Evolutionary conservation across 495 filamentous ascomycete genomes (phyloP).

Genomic region (Haplographium delicatum): DNA sequence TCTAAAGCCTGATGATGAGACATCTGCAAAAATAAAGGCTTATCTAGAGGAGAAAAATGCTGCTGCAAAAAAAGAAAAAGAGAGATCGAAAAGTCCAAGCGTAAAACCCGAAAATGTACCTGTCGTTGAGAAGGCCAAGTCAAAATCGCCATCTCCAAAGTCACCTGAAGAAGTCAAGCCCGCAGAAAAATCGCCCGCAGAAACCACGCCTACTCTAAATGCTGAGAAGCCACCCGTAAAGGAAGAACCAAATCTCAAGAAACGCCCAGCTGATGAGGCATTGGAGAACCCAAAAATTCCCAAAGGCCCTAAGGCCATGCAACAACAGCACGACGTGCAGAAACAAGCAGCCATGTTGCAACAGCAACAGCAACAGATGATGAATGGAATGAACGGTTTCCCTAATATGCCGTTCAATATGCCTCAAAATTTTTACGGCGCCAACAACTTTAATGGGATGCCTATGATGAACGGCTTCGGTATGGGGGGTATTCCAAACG

Average conservation of each 20-base stretch:
- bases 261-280: conserved; percentile 75
- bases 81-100: conserved; percentile 51
- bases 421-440: conserved; percentile 13
- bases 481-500: conserved; percentile 3
- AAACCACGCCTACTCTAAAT: conserved; percentile 17
- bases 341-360: conserved; percentile 25
- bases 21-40: conserved; percentile 66
- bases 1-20: conserved; percentile 74
- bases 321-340: conserved; percentile 38
- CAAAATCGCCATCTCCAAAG: conserved; percentile 22
- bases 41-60: conserved; percentile 69
- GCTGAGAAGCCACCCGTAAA: conserved; percentile 2
- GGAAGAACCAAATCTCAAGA: conserved; percentile 47
- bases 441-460: conserved; percentile 25
- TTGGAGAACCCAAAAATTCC: conserved; percentile 59
- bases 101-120: conserved; percentile 22
- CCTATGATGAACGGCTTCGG: conserved; percentile 26
- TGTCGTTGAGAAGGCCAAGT: conserved; percentile 10
- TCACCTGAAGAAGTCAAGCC: conserved; percentile 30
- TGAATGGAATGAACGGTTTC: conserved; percentile 36
- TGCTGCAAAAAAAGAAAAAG: conserved; percentile 49
- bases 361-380: conserved; percentile 29
- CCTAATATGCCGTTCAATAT: conserved; percentile 34
- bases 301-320: conserved; percentile 55
- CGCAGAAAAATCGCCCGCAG: conserved; percentile 35